These are phyloP conservation scores for Funneliformis caledonium DNA, from an alignment of 371 early-diverging fungal species.

Conservation along the genomic window DNA sequence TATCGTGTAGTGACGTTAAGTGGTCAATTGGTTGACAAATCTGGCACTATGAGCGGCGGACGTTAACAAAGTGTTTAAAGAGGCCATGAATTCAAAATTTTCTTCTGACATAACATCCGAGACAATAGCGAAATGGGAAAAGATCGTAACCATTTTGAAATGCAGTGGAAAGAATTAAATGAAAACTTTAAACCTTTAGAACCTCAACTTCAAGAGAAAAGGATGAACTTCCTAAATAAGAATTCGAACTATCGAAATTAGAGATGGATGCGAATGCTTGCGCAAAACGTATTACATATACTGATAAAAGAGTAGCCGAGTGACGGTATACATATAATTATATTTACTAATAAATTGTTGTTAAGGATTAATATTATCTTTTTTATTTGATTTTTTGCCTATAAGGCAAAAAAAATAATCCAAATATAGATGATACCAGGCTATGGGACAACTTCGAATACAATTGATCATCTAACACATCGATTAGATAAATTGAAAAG, in stretches of 20 bases:
- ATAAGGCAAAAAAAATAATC: conserved; percentile 47
- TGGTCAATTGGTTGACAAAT: conserved; percentile 95
- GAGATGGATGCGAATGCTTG: conserved; percentile 75
- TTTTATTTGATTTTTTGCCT: conserved; percentile 25
- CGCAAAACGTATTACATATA: conserved; percentile 48
- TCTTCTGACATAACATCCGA: conserved; percentile 64
- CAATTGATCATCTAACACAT: conserved; percentile 45
- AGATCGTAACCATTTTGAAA: conserved; percentile 63
- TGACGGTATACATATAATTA: conserved; percentile 55
- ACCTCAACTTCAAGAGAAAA: conserved; percentile 58
- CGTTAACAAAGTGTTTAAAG: conserved; percentile 72
- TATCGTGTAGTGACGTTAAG: conserved; percentile 97
- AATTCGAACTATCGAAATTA: conserved; percentile 67
- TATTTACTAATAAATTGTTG: background rate
- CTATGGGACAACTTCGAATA: conserved; percentile 49
- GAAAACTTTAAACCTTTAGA: conserved; percentile 60
- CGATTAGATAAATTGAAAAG: conserved; percentile 50
- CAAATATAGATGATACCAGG: conserved; percentile 55
- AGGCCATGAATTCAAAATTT: conserved; percentile 87
- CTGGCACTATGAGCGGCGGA: conserved; percentile 98
- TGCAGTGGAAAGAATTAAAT: conserved; percentile 54
- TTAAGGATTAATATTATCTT: conserved; percentile 29
- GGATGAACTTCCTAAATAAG: conserved; percentile 64
- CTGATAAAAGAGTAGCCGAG: conserved; percentile 56
- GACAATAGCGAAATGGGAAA: conserved; percentile 59